Evolutionary conservation across 2,329 filamentous ascomycete species (phyloP).

Genomic region (Fusarium pilosicola): DNA sequence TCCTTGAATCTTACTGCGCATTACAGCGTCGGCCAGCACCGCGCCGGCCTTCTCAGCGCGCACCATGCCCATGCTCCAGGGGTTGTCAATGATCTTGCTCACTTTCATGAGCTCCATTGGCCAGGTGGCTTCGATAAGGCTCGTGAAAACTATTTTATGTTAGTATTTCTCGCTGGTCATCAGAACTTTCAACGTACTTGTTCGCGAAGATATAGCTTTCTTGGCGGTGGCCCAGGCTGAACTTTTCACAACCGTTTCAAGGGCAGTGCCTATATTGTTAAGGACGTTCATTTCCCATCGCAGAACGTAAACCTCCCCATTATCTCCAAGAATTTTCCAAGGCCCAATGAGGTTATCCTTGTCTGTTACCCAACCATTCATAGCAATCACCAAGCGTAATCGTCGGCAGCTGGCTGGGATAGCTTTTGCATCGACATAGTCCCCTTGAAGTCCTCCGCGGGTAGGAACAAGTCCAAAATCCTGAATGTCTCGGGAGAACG

Average conservation of each 20-base stretch:
- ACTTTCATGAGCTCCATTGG: constrained; percentile 72
- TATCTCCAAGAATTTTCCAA: constrained; percentile 79
- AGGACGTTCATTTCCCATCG: constrained; percentile 85
- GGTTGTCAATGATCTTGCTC: constrained; percentile 82
- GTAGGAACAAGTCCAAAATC: constrained; percentile 90
- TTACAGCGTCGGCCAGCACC: constrained; percentile 82
- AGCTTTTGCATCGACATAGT: constrained; percentile 61
- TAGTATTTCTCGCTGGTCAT: neutral
- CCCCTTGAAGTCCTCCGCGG: constrained; percentile 55
- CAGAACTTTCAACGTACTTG: constrained; percentile 53
- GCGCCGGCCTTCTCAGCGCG: constrained; percentile 77
- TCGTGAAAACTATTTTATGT: constrained; percentile 58
- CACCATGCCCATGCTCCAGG: constrained; percentile 80
- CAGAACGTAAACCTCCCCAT: constrained; percentile 83
- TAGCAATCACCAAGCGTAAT: constrained; percentile 82
- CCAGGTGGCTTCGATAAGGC: constrained; percentile 69
- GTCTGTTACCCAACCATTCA: constrained; percentile 83
- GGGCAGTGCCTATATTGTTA: constrained; percentile 78
- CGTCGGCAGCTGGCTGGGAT: constrained; percentile 69
- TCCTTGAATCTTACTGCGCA: constrained; percentile 80
- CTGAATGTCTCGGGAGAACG: constrained; percentile 85
- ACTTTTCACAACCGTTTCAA: constrained; percentile 81
- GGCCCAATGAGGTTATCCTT: constrained; percentile 75
- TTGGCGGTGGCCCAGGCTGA: constrained; percentile 81
- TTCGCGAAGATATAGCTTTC: constrained; percentile 57